Percentiles rank a stretch among this genome's conserved stretches.
phyloP scores from a whole-genome alignment of 768 basidiomycete species.

The Hypholoma sublateritium region DNA sequence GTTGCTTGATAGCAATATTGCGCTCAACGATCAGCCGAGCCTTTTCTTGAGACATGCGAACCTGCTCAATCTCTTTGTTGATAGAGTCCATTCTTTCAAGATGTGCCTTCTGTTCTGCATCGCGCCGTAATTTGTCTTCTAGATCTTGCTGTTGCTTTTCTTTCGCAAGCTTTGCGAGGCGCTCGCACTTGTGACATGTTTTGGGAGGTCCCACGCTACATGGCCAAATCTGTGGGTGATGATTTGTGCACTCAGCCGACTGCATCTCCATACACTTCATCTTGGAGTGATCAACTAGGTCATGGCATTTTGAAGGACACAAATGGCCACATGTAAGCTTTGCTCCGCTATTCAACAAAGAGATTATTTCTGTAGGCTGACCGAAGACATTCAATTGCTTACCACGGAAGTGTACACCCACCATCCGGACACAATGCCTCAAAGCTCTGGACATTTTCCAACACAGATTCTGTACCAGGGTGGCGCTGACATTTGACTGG shows the following conservation, averaged over 20 bases:
- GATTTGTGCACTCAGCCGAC: constrained; percentile 35
- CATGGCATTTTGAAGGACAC: constrained; percentile 62
- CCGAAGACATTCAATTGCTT: constrained; percentile 11
- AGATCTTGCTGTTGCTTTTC: neutral
- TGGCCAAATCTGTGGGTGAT: constrained; percentile 41
- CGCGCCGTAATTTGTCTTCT: neutral
- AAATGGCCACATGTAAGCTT: constrained; percentile 46
- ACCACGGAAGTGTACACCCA: constrained; percentile 62
- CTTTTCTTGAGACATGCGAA: constrained; percentile 30
- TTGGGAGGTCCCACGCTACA: constrained; percentile 38
- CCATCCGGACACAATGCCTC: constrained; percentile 54
- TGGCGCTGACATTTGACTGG: constrained; percentile 59
- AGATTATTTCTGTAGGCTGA: neutral
- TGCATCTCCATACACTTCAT: constrained; percentile 43
- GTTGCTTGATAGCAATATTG: constrained; percentile 37
- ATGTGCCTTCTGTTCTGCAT: constrained; percentile 30
- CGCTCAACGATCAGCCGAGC: constrained; percentile 34
- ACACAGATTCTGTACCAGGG: constrained; percentile 32
- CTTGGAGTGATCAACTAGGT: constrained; percentile 48
- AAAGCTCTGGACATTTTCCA: constrained; percentile 46
- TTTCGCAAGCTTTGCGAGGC: constrained; percentile 1
- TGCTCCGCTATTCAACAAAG: constrained; percentile 34
- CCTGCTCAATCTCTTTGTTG: constrained; percentile 37
- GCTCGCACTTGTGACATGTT: constrained; percentile 46
- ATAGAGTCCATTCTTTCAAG: constrained; percentile 40